Base-by-base conservation (phyloP, 228 moss, liverwort and hornwort genomes). In the Sphagnum magellanicum region DNA sequence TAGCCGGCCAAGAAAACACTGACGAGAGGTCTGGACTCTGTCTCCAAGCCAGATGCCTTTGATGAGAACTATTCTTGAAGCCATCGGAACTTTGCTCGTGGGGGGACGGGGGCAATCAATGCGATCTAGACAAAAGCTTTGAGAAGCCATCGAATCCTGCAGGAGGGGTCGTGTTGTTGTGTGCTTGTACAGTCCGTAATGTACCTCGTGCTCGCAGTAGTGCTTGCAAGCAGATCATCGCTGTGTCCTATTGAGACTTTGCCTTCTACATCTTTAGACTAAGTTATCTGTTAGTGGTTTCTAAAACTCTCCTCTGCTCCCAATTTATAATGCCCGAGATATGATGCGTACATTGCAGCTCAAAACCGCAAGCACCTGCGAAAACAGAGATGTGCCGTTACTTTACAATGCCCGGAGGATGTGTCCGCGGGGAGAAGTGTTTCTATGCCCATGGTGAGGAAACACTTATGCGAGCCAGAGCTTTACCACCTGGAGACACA, bases 401-500 rank as follows among this genome's bases (percentile, higher is more conserved):
- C 77, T 93, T 81, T 72, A 83, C 87, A 52, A 90, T 91, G 91
- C 91, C 97, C 16, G 93, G 97, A 71, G 97, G 97, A 12, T 97
- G 97, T 72, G 85, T 90, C 65, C 92, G 93, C 50, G 97, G 93
- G 61, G 97, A 97, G 47, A 93, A 90, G 76, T 97, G 97, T 63
- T 83, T 87, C 51, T 93, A 88, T 61, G 87, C 97, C 65, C 97
- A 97, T 76, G 83, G 77, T 32, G 83, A 89, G 63, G 86, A 81
- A 66, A 83, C 73, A 4, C 63, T 86, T 60, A 74, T 81, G 52
- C 78, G 76, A 6, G 66, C 85, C 66, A 87, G 72, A 70, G 61
- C 79, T 52, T 68, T 85, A 74, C 12, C 67, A 50, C 66, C 75
- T 55, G 78, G 69, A 64, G 90, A 85, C 75, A 76, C 81, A 69